Conservation (phyloP, 768 basidiomycete genomes). For the Cyclocybe cylindracea region DNA sequence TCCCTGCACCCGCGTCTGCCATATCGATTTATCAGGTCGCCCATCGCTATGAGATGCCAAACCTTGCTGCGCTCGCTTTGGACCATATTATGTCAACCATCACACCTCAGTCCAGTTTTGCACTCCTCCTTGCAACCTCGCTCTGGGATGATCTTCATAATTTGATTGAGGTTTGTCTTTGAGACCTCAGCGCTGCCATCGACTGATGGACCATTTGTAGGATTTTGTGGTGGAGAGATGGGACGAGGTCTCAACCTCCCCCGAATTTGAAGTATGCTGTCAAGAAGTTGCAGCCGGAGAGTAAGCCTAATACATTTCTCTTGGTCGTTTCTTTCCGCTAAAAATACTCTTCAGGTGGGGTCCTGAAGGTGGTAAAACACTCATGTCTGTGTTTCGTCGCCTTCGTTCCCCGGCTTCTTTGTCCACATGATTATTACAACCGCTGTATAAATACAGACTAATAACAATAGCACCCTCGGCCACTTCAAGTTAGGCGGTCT, state of each 20-base stretch:
- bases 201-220: slow-evolving; percentile 28
- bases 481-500: too few relatives aligned
- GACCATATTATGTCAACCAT: slow-evolving; percentile 75
- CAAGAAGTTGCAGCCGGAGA: slow-evolving; percentile 74
- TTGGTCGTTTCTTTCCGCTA: neutral
- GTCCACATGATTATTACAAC: neutral
- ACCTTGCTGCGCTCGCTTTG: slow-evolving; percentile 63
- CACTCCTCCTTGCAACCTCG: slow-evolving; percentile 66
- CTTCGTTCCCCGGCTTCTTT: slow-evolving; percentile 55
- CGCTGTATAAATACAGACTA: too few relatives aligned
- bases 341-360: slow-evolving; percentile 55
- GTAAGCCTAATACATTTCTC: slow-evolving; percentile 39
- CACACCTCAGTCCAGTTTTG: slow-evolving; percentile 65
- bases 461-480: too few relatives aligned
- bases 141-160: slow-evolving; percentile 65
- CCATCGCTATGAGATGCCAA: slow-evolving; percentile 72
- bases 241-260: slow-evolving; percentile 64
- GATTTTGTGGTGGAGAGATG: slow-evolving; percentile 80
- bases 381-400: slow-evolving; percentile 67
- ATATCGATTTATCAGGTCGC: slow-evolving; percentile 76
- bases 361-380: slow-evolving; percentile 65
- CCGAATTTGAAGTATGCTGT: slow-evolving; percentile 70
- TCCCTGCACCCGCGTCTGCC: slow-evolving; percentile 68
- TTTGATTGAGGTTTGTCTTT: slow-evolving; percentile 54
- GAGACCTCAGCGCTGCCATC: slow-evolving; percentile 1